Percentiles rank a stretch among this genome's conserved stretches.
Evolutionary conservation across 139 green algal species (phyloP).

Genomic region (Chlorella vulgaris): DNA sequence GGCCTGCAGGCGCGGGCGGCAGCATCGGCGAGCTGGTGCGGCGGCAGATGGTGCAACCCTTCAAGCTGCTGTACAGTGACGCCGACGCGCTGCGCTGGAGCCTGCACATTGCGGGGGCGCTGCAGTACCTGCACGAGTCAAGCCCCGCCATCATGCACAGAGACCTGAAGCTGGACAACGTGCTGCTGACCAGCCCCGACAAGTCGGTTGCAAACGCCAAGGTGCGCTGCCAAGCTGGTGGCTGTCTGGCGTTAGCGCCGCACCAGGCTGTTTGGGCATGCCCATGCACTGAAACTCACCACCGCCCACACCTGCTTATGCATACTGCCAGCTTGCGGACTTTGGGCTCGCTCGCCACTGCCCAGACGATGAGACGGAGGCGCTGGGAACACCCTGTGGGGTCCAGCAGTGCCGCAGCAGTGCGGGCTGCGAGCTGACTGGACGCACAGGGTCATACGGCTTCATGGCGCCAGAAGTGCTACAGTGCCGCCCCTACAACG

Average conservation of each 20-base stretch:
- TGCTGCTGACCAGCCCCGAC: conserved; percentile 35
- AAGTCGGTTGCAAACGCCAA: conserved; percentile 38
- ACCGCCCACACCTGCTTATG: too few relatives aligned
- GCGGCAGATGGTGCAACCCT: conserved; percentile 18
- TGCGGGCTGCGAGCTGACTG: conserved; percentile 29
- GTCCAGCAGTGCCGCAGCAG: neutral
- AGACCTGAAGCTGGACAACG: conserved; percentile 77
- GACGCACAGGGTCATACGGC: conserved; percentile 36
- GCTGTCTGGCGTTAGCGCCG: too few relatives aligned
- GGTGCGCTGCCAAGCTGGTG: too few relatives aligned
- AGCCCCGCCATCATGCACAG: conserved; percentile 77
- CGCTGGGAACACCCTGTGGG: too few relatives aligned
- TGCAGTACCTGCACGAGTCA: conserved; percentile 75
- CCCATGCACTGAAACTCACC: too few relatives aligned
- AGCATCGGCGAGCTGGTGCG: conserved; percentile 54
- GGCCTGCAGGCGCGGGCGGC: conserved; percentile 53
- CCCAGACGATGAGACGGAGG: too few relatives aligned
- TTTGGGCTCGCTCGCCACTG: conserved; percentile 53
- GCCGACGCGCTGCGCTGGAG: conserved; percentile 73
- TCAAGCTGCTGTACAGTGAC: conserved; percentile 10
- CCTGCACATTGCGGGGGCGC: conserved; percentile 58
- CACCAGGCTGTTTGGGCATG: too few relatives aligned
- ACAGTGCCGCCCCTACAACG: conserved; percentile 55
- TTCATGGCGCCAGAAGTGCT: conserved; percentile 45
- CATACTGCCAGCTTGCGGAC: too few relatives aligned